Conservation (phyloP, 495 filamentous ascomycete genomes). For the Daldinia concentrica region DNA sequence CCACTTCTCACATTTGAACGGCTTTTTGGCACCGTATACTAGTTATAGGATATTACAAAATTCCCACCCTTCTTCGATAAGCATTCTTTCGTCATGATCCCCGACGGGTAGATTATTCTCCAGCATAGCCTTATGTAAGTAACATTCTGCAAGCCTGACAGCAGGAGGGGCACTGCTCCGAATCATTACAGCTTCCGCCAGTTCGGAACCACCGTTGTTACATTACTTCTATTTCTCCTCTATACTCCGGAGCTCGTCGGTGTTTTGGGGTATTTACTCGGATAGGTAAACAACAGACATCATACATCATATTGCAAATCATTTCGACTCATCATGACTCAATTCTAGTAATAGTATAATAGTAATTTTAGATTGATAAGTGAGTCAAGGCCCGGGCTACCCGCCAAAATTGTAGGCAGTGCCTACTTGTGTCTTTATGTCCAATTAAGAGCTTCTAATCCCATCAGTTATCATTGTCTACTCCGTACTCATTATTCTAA, state of each 20-base stretch:
- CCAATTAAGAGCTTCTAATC: constrained; percentile 15
- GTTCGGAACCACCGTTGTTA: constrained; percentile 26
- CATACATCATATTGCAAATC: background rate
- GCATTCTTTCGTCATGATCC: background rate
- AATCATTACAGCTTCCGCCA: constrained; percentile 8
- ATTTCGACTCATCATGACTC: constrained; percentile 15
- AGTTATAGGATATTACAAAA: background rate
- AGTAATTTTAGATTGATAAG: background rate
- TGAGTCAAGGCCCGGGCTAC: constrained; percentile 31
- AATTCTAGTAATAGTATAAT: background rate
- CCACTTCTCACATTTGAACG: background rate
- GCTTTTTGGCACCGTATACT: background rate
- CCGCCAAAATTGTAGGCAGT: constrained; percentile 18
- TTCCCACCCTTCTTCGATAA: constrained; percentile 8
- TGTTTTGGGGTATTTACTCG: background rate
- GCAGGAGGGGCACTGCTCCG: constrained; percentile 29
- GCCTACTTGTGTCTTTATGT: constrained; percentile 8
- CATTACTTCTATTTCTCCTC: constrained; percentile 1
- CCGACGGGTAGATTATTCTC: background rate
- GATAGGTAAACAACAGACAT: constrained; percentile 1
- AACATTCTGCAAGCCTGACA: constrained; percentile 29
- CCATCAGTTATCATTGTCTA: constrained; percentile 1
- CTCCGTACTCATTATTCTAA: background rate
- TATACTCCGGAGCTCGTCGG: constrained; percentile 26
- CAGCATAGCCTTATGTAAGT: constrained; percentile 36